phyloP scores from a whole-genome alignment of 2,329 filamentous ascomycete species.

The Tolypocladium ovalisporum region DNA sequence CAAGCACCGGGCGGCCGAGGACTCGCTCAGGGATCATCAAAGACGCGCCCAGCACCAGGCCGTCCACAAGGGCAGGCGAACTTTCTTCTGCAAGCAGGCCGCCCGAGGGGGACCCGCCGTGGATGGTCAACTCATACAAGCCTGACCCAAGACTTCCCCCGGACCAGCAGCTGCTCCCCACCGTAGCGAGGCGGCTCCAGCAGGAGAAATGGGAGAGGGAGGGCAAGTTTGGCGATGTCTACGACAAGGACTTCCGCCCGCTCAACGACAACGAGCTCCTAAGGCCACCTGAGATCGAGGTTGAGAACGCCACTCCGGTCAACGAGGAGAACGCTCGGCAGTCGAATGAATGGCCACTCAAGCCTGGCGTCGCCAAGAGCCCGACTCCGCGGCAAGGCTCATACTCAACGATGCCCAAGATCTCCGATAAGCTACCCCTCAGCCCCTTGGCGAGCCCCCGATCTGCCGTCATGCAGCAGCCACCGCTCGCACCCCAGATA shows the following conservation, averaged over 20 bases:
- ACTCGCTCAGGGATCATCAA: constrained; percentile 48
- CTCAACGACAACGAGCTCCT: constrained; percentile 56
- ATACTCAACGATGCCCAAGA: constrained; percentile 55
- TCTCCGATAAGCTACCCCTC: constrained; percentile 24
- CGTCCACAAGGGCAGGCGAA: constrained; percentile 52
- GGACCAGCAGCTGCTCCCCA: constrained; percentile 90
- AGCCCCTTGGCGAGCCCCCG: constrained; percentile 32
- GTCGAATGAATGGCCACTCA: constrained; percentile 49
- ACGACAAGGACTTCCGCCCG: constrained; percentile 79
- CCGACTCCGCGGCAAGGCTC: constrained; percentile 32
- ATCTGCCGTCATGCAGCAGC: constrained; percentile 28
- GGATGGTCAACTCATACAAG: constrained; percentile 90
- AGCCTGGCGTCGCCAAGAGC: constrained; percentile 32
- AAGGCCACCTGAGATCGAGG: constrained; percentile 29
- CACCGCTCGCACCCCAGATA: constrained; percentile 11
- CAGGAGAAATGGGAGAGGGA: constrained; percentile 95
- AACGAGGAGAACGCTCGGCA: constrained; percentile 18
- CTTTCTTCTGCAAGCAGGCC: constrained; percentile 42
- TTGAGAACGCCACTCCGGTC: constrained; percentile 13
- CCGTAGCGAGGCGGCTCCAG: constrained; percentile 79
- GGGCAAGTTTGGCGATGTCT: constrained; percentile 73
- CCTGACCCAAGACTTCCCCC: constrained; percentile 89
- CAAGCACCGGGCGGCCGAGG: constrained; percentile 42
- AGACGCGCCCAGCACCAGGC: constrained; percentile 40
- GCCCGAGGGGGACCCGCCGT: constrained; percentile 90